phyloP scores from a whole-genome alignment of 768 basidiomycete genomes.

The Collybiopsis confluens region DNA sequence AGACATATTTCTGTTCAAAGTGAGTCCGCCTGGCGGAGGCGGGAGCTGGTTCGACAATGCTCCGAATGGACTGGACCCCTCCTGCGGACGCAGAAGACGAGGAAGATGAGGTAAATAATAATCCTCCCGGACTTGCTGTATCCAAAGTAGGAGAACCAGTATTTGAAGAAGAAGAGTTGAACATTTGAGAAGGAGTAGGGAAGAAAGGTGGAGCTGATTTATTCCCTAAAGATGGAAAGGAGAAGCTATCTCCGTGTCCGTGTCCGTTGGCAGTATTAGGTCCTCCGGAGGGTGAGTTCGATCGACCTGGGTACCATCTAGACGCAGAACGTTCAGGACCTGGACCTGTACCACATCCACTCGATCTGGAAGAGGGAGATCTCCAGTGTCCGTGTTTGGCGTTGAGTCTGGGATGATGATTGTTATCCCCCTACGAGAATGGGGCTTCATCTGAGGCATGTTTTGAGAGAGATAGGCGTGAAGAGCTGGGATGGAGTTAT shows the following conservation, averaged over 20 bases:
- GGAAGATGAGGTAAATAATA: background rate
- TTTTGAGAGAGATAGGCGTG: conserved; percentile 1
- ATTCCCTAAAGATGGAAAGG: background rate
- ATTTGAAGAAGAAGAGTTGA: conserved; percentile 24
- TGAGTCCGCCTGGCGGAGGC: background rate
- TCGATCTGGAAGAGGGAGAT: too few species aligned
- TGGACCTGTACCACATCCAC: too few species aligned
- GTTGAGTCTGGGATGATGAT: too few species aligned
- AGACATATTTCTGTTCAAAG: too few species aligned
- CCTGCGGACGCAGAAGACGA: background rate
- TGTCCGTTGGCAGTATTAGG: too few species aligned
- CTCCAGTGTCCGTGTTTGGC: too few species aligned
- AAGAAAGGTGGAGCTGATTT: background rate
- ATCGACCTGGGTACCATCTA: too few species aligned
- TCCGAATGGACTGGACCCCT: background rate
- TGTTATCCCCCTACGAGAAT: too few species aligned
- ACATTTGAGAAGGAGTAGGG: conserved; percentile 22
- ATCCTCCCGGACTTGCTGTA: background rate
- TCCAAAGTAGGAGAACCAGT: conserved; percentile 23
- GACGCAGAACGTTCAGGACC: too few species aligned
- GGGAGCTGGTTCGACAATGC: background rate
- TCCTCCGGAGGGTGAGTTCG: too few species aligned
- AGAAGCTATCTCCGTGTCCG: too few species aligned
- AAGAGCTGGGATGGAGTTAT: conserved; percentile 3
- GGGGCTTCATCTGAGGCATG: too few species aligned